These are phyloP conservation scores for Neurospora intermedia DNA, from an alignment of 495 filamentous ascomycete species.

Conservation along the genomic window DNA sequence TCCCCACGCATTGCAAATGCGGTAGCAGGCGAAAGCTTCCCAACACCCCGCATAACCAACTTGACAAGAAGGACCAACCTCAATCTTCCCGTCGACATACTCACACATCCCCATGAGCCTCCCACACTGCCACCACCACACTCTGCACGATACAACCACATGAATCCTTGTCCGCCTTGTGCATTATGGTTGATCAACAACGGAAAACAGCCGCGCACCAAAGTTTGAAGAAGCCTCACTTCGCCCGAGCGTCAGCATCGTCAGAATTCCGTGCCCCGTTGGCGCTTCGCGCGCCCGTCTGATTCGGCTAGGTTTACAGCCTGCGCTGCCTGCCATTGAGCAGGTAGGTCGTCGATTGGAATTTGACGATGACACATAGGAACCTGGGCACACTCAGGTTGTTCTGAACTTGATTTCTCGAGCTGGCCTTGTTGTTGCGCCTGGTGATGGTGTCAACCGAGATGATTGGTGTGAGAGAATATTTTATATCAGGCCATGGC, in stretches of 20 bases:
- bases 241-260: background rate
- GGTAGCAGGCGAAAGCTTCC: background rate
- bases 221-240: background rate
- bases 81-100: background rate
- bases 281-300: background rate
- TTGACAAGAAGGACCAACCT: background rate
- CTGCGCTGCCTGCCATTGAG: background rate
- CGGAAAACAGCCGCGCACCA: background rate
- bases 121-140: background rate
- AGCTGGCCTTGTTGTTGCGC: background rate
- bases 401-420: background rate
- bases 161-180: background rate
- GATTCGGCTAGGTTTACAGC: background rate
- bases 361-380: background rate
- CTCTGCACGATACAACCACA: background rate
- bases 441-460: background rate
- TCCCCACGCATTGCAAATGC: background rate
- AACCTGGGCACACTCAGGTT: background rate
- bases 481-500: too few relatives aligned
- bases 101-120: background rate
- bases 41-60: background rate
- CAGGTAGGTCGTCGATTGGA: background rate
- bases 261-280: background rate
- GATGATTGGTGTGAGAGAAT: background rate
- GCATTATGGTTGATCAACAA: background rate